Percentiles rank a stretch among this genome's conserved stretches.
Evolutionary conservation across 208 protist genomes (phyloP).

Genomic region (Porcisia deanei): DNA sequence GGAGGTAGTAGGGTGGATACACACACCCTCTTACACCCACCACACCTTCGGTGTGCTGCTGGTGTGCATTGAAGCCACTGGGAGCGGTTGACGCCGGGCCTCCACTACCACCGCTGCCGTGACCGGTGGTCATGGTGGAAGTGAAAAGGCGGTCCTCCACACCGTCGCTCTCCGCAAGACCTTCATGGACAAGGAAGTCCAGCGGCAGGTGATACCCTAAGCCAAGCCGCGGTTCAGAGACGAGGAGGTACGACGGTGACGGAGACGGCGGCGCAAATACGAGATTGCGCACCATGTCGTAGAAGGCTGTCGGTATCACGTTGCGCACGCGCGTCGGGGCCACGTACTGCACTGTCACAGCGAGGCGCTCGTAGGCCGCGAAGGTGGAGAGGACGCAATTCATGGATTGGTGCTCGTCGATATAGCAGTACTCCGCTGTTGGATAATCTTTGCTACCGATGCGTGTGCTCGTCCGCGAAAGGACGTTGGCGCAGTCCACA

Average conservation of each 20-base stretch:
- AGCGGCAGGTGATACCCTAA: conserved; percentile 80
- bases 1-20: background rate
- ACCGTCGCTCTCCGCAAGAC: conserved; percentile 39
- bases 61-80: conserved; percentile 1
- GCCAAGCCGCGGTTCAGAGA: conserved; percentile 79
- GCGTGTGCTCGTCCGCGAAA: conserved; percentile 51
- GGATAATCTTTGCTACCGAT: conserved; percentile 64
- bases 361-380: conserved; percentile 58
- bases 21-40: background rate
- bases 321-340: conserved; percentile 60
- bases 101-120: background rate
- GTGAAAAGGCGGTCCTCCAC: conserved; percentile 25
- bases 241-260: conserved; percentile 84
- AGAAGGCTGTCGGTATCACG: conserved; percentile 69
- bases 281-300: conserved; percentile 73
- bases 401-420: conserved; percentile 44
- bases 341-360: conserved; percentile 81
- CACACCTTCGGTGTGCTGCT: conserved; percentile 24
- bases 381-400: conserved; percentile 80
- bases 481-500: conserved; percentile 55
- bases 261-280: conserved; percentile 50
- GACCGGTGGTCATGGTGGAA: conserved; percentile 4
- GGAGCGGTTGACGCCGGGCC: conserved; percentile 1
- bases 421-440: conserved; percentile 82
- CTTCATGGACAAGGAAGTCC: conserved; percentile 63